These are phyloP conservation scores for Starmera stellimalicola DNA, from an alignment of 1,139 yeast species.

Conservation along the genomic window DNA sequence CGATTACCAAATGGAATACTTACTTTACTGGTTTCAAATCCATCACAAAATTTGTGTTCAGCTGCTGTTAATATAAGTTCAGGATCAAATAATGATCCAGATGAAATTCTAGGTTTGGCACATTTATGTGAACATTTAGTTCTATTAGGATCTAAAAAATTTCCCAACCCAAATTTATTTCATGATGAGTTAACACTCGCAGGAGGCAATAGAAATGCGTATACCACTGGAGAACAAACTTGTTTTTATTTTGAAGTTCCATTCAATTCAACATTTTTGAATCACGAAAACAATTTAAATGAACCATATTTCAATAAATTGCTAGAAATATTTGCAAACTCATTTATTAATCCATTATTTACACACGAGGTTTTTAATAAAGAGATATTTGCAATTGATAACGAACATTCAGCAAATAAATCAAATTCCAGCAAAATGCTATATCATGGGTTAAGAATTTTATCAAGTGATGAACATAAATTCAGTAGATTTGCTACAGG, in stretches of 20 bases:
- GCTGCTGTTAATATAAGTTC: conserved; percentile 44
- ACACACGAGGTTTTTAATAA: conserved; percentile 29
- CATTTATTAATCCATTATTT: conserved; percentile 43
- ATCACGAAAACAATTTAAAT: conserved; percentile 7
- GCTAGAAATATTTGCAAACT: conserved; percentile 41
- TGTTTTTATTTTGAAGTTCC: conserved; percentile 54
- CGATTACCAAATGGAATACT: conserved; percentile 43
- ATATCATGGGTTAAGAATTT: conserved; percentile 47
- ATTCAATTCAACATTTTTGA: conserved; percentile 22
- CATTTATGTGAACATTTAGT: conserved; percentile 70
- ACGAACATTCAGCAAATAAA: conserved; percentile 51
- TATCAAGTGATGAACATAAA: conserved; percentile 43
- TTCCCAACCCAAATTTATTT: conserved; percentile 38
- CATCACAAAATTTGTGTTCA: conserved; percentile 36
- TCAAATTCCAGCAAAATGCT: conserved; percentile 33
- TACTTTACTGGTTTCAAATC: conserved; percentile 48
- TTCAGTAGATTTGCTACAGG: conserved; percentile 71
- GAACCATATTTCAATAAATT: conserved; percentile 33
- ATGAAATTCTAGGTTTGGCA: conserved; percentile 48
- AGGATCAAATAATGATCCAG: conserved; percentile 60
- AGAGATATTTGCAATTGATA: conserved; percentile 52
- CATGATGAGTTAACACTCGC: conserved; percentile 32
- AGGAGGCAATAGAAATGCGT: conserved; percentile 58
- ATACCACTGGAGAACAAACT: conserved; percentile 57
- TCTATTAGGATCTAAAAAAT: conserved; percentile 46